These are phyloP conservation scores for Haplosporangium sp. DNA, from an alignment of 371 early-diverging fungal genomes.

Conservation along the genomic window DNA sequence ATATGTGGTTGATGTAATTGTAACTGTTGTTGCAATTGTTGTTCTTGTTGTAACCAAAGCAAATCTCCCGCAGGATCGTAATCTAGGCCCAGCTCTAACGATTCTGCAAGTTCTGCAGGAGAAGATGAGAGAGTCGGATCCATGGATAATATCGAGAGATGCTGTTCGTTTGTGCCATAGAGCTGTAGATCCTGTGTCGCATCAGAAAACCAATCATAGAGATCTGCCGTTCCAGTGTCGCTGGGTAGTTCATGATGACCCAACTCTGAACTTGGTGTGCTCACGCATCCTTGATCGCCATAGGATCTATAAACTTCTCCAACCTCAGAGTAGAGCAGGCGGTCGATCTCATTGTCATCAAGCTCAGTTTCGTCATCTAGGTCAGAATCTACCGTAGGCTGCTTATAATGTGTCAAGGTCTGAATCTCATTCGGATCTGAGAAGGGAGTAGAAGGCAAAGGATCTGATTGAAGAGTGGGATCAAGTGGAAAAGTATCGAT, in stretches of 20 bases:
- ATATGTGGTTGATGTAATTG: conserved; percentile 20
- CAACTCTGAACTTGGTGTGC: conserved; percentile 26
- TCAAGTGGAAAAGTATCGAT: background rate
- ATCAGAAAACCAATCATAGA: conserved; percentile 48
- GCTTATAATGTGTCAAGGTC: background rate
- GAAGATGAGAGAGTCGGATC: conserved; percentile 47
- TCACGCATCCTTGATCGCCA: conserved; percentile 13
- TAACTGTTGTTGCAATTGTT: conserved; percentile 11
- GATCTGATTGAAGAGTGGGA: background rate
- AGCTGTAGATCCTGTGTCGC: background rate
- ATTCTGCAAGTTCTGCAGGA: conserved; percentile 35
- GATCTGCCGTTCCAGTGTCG: conserved; percentile 21
- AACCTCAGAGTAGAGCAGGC: conserved; percentile 43
- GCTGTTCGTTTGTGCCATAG: conserved; percentile 9
- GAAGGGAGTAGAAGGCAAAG: background rate
- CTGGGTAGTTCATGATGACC: conserved; percentile 15
- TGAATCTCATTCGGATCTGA: background rate
- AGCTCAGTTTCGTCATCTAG: conserved; percentile 30
- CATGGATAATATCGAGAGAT: conserved; percentile 23
- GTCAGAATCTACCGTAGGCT: background rate
- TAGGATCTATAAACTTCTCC: conserved; percentile 34
- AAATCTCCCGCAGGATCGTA: conserved; percentile 25
- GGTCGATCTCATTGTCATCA: conserved; percentile 42
- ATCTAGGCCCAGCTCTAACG: conserved; percentile 27
- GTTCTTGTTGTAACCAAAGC: conserved; percentile 33